Evolutionary conservation across 2,329 filamentous ascomycete genomes (phyloP).

Genomic region (Colletotrichum incanum): DNA sequence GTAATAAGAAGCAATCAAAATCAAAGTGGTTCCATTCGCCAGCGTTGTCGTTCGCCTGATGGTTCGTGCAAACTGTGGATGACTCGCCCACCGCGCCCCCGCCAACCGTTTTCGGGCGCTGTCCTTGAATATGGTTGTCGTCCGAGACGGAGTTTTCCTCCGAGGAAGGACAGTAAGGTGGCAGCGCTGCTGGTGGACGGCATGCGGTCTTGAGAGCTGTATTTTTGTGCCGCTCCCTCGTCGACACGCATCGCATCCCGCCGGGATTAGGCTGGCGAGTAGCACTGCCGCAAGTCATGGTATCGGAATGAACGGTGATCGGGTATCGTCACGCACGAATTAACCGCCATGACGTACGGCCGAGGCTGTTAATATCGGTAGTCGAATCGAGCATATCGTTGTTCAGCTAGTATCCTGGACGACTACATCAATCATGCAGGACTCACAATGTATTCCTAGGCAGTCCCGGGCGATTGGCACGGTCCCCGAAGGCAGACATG

Average conservation of each 20-base stretch:
- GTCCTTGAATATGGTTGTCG: not conserved
- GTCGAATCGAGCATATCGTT: too few species aligned
- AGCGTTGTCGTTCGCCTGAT: not conserved
- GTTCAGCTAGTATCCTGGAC: not conserved
- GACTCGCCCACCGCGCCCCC: too few species aligned
- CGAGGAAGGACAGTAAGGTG: not conserved
- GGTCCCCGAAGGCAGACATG: not conserved
- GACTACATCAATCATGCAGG: not conserved
- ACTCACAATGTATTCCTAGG: not conserved
- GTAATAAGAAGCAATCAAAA: slow-evolving; percentile 5
- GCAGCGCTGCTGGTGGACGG: not conserved
- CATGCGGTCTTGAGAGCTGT: not conserved
- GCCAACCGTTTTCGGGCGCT: not conserved
- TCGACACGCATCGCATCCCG: not conserved
- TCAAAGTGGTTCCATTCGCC: not conserved
- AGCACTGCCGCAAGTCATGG: not conserved
- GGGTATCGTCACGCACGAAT: not conserved
- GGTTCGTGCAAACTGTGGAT: not conserved
- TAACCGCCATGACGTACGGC: not conserved
- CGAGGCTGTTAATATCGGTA: not conserved
- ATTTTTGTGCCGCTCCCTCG: not conserved
- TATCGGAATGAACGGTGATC: not conserved
- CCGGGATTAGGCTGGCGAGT: not conserved
- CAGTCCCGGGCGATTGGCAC: not conserved
- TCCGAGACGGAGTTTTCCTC: not conserved